These are phyloP conservation scores for Triadica sebifera DNA, from an alignment of 345 rosid genomes.

Conservation along the genomic window DNA sequence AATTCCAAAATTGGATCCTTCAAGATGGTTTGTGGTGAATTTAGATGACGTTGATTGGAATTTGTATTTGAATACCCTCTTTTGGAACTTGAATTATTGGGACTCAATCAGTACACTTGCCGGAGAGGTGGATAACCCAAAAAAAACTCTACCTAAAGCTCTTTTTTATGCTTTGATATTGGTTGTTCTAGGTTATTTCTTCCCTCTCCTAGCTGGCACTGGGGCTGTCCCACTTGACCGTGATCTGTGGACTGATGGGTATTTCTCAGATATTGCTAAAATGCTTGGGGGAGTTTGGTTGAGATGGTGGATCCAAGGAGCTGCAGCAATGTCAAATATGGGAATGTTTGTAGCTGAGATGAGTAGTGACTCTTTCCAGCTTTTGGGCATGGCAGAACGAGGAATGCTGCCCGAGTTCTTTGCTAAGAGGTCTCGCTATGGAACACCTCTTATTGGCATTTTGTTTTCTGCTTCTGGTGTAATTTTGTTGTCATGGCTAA, in stretches of 20 bases:
- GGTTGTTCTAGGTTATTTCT: conserved; percentile 55
- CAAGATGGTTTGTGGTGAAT: conserved; percentile 62
- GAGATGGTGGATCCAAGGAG: conserved; percentile 73
- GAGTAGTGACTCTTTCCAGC: conserved; percentile 86
- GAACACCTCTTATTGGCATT: conserved; percentile 65
- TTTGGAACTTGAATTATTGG: conserved; percentile 82
- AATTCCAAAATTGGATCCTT: conserved; percentile 59
- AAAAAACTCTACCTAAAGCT: conserved; percentile 63
- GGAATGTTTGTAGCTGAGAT: conserved; percentile 77
- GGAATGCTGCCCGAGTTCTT: conserved; percentile 74
- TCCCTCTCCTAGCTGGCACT: conserved; percentile 60
- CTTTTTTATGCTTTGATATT: conserved; percentile 60
- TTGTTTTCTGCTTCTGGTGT: conserved; percentile 71
- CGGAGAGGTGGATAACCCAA: conserved; percentile 73
- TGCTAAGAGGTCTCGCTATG: conserved; percentile 53
- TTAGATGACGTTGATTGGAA: conserved; percentile 56
- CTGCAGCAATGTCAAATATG: conserved; percentile 70
- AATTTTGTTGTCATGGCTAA: conserved; percentile 61
- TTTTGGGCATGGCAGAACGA: conserved; percentile 73
- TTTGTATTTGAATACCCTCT: conserved; percentile 63
- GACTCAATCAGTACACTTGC: conserved; percentile 72
- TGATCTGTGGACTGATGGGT: conserved; percentile 68
- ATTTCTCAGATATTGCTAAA: conserved; percentile 65
- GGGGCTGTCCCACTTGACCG: conserved; percentile 66
- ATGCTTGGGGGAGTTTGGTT: conserved; percentile 69